phyloP scores from a whole-genome alignment of 2,329 filamentous ascomycete genomes.

The Calonectria pseudoturangicola region DNA sequence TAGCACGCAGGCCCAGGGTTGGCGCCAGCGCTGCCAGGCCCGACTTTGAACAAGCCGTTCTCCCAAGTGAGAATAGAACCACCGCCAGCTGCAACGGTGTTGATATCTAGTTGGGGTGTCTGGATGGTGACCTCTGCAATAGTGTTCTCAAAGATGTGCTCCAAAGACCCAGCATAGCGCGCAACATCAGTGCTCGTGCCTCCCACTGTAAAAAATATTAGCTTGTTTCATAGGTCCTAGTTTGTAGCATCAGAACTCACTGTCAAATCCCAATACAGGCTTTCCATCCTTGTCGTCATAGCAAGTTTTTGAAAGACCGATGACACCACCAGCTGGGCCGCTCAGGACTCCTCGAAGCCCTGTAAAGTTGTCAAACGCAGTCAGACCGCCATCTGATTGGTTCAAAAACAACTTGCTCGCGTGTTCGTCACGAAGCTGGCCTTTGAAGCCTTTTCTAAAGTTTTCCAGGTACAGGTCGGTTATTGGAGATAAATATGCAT shows the following conservation, averaged over 20 bases:
- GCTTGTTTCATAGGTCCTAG: background rate
- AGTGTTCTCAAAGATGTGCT: constrained; percentile 82
- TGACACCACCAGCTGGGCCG: constrained; percentile 80
- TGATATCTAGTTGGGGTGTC: constrained; percentile 82
- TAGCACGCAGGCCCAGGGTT: constrained; percentile 83
- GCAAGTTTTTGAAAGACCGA: constrained; percentile 81
- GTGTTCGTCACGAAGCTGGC: constrained; percentile 53
- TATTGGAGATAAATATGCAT: constrained; percentile 82
- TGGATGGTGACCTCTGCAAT: constrained; percentile 82
- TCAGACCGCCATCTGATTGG: constrained; percentile 69
- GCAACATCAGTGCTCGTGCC: constrained; percentile 84
- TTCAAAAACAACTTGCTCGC: constrained; percentile 79
- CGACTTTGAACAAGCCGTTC: constrained; percentile 82
- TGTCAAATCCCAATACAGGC: constrained; percentile 70
- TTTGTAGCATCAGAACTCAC: background rate
- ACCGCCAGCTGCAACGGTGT: constrained; percentile 75
- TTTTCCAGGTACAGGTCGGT: constrained; percentile 81
- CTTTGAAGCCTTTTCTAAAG: constrained; percentile 78
- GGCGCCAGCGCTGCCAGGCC: constrained; percentile 76
- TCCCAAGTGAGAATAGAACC: constrained; percentile 76
- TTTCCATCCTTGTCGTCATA: constrained; percentile 78
- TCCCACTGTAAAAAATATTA: constrained; percentile 60
- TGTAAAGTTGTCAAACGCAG: constrained; percentile 74
- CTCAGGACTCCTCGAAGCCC: constrained; percentile 79
- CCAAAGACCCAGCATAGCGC: constrained; percentile 79